Base-by-base conservation (phyloP, 371 early-diverging fungal genomes). In the Zancudomyces culisetae region DNA sequence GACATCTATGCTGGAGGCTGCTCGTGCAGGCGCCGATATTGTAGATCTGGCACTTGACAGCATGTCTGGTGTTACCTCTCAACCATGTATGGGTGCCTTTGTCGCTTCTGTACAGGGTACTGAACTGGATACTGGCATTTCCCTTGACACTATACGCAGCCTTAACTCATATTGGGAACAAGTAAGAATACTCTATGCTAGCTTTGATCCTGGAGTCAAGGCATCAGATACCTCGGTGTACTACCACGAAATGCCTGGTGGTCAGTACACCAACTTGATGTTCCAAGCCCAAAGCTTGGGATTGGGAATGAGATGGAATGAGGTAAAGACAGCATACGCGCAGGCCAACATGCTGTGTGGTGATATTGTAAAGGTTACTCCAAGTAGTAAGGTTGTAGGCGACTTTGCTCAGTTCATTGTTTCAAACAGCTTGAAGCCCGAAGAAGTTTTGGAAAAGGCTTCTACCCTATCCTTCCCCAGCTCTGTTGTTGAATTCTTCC, bases 401-500 rank as follows among this genome's bases (percentile, higher is more conserved):
- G 95, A 94, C 69, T 70, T 94, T 39, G 93, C 95, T 43, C 95
- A 94, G 67, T 90, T 94, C 60, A 85, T 94, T 86, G 95, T 92
- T 6, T 79, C 90, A 45, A 87, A 90, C 72, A 73, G 77, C 29
- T 63, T 91, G 43, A 65, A 61, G 1, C 80, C 73, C 35, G 60
- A 83, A 51, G 87, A 87, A 29, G 85, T 94, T 2, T 55, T 72
- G 49, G 81, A 80, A 49, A 74, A 75, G 40, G 89, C 90, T 1
- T 62, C 74, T 0, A 74, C 71, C 12, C 68, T 92, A 23, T 83
- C 85, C 28, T 91, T 94, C 81, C 95, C 95, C 24, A 79, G 79
- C 21, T 86, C 87, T 13, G 90, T 94, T 8, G 78, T 94, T 13
- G 95, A 94, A 63, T 90, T 87, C 74, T 90, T 87, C 80, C 91